Evolutionary conservation across 2,329 filamentous ascomycete species (phyloP).

Genomic region (Fusarium compactum): DNA sequence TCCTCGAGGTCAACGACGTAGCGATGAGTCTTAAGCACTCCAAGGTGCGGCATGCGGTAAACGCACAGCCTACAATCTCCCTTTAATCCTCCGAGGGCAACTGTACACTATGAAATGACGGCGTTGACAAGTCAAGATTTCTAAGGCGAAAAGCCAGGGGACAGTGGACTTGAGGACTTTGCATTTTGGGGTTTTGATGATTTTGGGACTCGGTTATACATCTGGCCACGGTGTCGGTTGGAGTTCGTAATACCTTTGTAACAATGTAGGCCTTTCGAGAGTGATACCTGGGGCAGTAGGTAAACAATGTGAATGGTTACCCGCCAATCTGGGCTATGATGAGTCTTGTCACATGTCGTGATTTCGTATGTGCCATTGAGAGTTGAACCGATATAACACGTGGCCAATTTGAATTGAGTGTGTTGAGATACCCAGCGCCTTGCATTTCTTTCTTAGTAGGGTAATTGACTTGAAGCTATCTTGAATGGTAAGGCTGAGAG

Average conservation of each 20-base stretch:
- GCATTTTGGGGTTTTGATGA: slow-evolving; percentile 51
- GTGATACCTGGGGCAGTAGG: slow-evolving; percentile 39
- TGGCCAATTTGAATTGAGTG: background rate
- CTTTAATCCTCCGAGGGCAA: slow-evolving; percentile 49
- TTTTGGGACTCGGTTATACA: slow-evolving; percentile 47
- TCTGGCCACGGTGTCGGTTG: slow-evolving; percentile 47
- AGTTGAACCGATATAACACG: background rate
- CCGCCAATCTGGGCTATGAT: slow-evolving; percentile 29
- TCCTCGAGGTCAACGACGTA: slow-evolving; percentile 54
- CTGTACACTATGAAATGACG: slow-evolving; percentile 58
- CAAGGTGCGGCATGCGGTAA: slow-evolving; percentile 44
- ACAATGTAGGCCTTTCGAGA: slow-evolving; percentile 43
- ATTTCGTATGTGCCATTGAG: slow-evolving; percentile 6
- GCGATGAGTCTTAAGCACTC: slow-evolving; percentile 55
- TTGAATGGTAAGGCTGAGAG: slow-evolving; percentile 30
- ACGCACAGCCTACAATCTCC: slow-evolving; percentile 47
- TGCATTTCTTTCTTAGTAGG: background rate
- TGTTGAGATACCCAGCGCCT: background rate
- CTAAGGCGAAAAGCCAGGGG: slow-evolving; percentile 45
- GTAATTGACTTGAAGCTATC: background rate
- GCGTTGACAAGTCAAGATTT: slow-evolving; percentile 52
- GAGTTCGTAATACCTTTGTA: slow-evolving; percentile 48
- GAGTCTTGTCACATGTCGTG: slow-evolving; percentile 22
- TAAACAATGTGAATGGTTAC: slow-evolving; percentile 47
- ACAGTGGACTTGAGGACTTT: slow-evolving; percentile 43